Percentiles rank a stretch among this genome's conserved stretches.
phyloP scores from a whole-genome alignment of 129 eudicot genomes.

The Flaveria ramosissima region DNA sequence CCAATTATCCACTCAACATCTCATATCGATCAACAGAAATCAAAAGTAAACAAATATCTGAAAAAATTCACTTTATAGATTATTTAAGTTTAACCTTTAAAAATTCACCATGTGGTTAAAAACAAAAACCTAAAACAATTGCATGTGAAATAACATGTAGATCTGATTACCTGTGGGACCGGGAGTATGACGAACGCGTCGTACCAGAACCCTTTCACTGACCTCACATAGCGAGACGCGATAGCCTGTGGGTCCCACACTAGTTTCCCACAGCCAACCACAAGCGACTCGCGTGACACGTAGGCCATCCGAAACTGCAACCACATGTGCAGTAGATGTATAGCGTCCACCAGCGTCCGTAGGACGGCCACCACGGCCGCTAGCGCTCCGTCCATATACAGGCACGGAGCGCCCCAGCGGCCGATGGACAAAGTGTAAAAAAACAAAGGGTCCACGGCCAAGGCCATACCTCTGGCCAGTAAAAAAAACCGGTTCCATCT shows the following conservation, averaged over 20 bases:
- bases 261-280: slow-evolving; percentile 96
- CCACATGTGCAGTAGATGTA: slow-evolving; percentile 78
- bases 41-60: too few species aligned
- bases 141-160: background rate
- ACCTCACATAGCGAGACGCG: slow-evolving; percentile 69
- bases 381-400: slow-evolving; percentile 79
- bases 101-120: too few species aligned
- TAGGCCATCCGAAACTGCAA: slow-evolving; percentile 86
- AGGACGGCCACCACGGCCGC: slow-evolving; percentile 74
- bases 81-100: too few species aligned
- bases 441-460: slow-evolving; percentile 90
- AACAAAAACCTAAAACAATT: background rate
- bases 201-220: slow-evolving; percentile 88
- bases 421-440: slow-evolving; percentile 88
- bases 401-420: slow-evolving; percentile 71
- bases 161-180: slow-evolving; percentile 75
- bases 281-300: slow-evolving; percentile 95
- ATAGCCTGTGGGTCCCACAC: slow-evolving; percentile 89
- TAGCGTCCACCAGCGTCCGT: slow-evolving; percentile 73
- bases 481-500: slow-evolving; percentile 74
- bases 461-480: slow-evolving; percentile 81
- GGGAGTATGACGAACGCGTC: slow-evolving; percentile 90
- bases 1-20: too few species aligned
- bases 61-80: too few species aligned
- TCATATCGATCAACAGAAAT: too few species aligned